Base-by-base conservation (phyloP, 108 stramenopile genomes). In the Schizochytrium sp. region DNA sequence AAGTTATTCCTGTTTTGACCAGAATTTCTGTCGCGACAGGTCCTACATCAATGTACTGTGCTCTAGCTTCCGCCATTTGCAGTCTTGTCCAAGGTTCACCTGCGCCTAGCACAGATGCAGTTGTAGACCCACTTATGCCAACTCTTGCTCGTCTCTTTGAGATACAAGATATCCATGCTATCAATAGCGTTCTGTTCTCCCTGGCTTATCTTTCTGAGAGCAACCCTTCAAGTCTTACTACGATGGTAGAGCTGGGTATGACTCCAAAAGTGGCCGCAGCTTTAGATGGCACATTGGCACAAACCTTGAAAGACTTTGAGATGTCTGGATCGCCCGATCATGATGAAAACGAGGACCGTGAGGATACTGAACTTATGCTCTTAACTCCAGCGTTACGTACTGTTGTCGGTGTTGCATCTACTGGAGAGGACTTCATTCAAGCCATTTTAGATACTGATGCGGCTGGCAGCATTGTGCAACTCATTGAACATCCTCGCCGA, bases 121-220 rank as follows among this genome's bases (percentile, higher is more conserved):
- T 69, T 44, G 44, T 69, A 8, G 64, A 69, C 10, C 64, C 64
- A 44, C 64, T 69, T 44, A 69, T 69, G 64, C 64, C 64, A 38
- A 38, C 28, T 44, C 42, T 69, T 8, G 64, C 64, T 3, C 40
- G 7, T 8, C 64, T 69, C 44, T 15, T 69, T 7, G 28, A 69
- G 64, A 0, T 38, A 8, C 42, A 69, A 38, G 64, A 69, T 44
- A 38, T 69, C 0, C 12, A 69, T 44, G 15, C 64, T 44, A 15
- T 69, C 15, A 69, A 15, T 44, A 69, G 64, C 64, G 42, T 69
- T 44, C 7, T 69, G 40, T 15, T 69, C 2, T 38, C 64, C 10
- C 64, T 69, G 12, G 64, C 64, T 2, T 69, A 69, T 15, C 64
- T 69, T 15, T 38, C 64, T 2, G 64, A 69, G 64, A 28, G 19